These are phyloP conservation scores for Metschnikowia reukaufii DNA, from an alignment of 805 yeast species.

Conservation along the genomic window DNA sequence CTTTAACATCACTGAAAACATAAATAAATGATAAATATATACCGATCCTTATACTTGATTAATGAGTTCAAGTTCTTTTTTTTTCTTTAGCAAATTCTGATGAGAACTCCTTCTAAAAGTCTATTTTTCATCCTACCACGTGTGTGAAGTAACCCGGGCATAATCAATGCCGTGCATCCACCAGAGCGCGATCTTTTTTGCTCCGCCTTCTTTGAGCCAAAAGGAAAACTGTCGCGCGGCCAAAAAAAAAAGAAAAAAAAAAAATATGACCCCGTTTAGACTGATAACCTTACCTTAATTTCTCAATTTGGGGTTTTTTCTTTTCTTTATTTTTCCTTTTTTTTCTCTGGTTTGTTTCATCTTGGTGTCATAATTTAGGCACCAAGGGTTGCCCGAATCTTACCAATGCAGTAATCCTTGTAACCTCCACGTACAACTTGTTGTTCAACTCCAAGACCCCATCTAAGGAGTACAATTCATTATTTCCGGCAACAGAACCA, in stretches of 20 bases:
- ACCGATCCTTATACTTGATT: too few species aligned
- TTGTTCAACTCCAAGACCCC: constrained; percentile 36
- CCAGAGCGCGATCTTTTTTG: neutral
- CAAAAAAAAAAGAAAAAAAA: too few species aligned
- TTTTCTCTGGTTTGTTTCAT: neutral
- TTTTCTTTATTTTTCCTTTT: neutral
- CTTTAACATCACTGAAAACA: too few species aligned
- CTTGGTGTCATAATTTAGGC: constrained; percentile 8
- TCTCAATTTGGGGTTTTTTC: neutral
- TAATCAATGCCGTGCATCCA: neutral
- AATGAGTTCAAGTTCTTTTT: too few species aligned
- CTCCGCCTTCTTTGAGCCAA: too few species aligned
- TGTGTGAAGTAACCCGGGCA: neutral
- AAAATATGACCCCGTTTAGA: neutral
- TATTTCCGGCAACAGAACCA: constrained; percentile 42
- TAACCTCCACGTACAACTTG: constrained; percentile 37
- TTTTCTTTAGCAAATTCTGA: too few species aligned
- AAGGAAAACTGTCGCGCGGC: too few species aligned
- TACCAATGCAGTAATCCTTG: constrained; percentile 44
- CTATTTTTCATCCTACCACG: neutral
- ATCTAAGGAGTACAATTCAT: constrained; percentile 36
- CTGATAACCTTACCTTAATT: too few species aligned
- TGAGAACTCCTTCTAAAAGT: neutral
- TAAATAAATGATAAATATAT: too few species aligned
- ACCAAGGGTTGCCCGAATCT: constrained; percentile 37